A percentile compares a stretch with the other conserved stretches of the same genome.
Evolutionary conservation across 2,329 filamentous ascomycete species (phyloP).

Genomic region (Plenodomus biglobosus): DNA sequence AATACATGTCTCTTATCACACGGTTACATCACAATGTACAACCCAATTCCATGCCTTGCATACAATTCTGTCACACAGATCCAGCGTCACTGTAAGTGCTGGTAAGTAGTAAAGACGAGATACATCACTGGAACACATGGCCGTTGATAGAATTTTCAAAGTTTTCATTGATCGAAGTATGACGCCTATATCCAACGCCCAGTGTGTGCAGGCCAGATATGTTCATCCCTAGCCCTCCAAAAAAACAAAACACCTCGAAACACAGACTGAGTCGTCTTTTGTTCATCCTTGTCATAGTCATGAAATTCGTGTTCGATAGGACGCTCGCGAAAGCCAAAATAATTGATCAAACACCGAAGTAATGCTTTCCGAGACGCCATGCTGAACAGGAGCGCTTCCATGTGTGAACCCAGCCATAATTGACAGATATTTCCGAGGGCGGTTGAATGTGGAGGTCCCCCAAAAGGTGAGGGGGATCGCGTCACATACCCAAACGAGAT

Average conservation of each 20-base stretch:
- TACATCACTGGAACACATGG: too few species aligned
- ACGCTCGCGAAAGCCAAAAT: constrained; percentile 25
- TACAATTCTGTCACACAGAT: too few species aligned
- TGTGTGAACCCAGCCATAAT: constrained; percentile 22
- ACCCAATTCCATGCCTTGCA: too few species aligned
- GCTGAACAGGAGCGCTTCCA: constrained; percentile 20
- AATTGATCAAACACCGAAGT: constrained; percentile 19
- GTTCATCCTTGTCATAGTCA: constrained; percentile 15
- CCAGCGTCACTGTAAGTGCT: too few species aligned
- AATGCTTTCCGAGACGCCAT: constrained; percentile 37
- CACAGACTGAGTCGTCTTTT: constrained; percentile 9
- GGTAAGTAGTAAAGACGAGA: too few species aligned
- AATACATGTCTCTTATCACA: too few species aligned
- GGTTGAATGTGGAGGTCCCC: constrained; percentile 33
- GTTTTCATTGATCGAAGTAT: neutral
- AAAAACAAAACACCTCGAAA: constrained; percentile 5
- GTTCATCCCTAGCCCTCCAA: neutral
- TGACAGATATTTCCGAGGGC: constrained; percentile 33
- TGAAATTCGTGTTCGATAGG: constrained; percentile 24
- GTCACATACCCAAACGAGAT: constrained; percentile 46
- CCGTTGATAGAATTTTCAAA: neutral
- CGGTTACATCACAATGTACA: too few species aligned
- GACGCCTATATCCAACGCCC: neutral
- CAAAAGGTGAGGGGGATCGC: constrained; percentile 27
- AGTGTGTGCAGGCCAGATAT: neutral